These are phyloP conservation scores for Lachancea nothofagi DNA, from an alignment of 805 yeast species.

Conservation along the genomic window DNA sequence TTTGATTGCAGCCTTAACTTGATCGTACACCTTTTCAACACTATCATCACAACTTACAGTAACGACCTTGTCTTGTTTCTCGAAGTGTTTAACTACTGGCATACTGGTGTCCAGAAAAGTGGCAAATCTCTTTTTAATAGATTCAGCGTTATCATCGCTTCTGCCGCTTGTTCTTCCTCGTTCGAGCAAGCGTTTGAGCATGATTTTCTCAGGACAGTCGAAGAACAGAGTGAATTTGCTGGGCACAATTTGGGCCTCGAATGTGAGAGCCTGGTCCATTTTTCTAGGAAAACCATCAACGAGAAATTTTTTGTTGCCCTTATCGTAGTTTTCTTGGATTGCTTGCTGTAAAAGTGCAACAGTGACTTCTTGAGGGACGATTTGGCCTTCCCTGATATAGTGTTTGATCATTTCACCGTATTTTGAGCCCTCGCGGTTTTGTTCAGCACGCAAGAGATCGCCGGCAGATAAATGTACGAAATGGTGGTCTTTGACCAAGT, in stretches of 20 bases:
- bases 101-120: conserved; percentile 82
- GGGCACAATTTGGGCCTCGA: conserved; percentile 72
- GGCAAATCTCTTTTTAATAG: conserved; percentile 82
- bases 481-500: conserved; percentile 69
- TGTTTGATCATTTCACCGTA: conserved; percentile 81
- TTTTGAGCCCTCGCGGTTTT: conserved; percentile 70
- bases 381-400: conserved; percentile 78
- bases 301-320: conserved; percentile 54
- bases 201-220: conserved; percentile 75
- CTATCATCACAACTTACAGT: conserved; percentile 73
- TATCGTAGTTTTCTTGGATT: conserved; percentile 46
- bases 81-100: conserved; percentile 89
- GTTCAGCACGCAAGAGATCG: conserved; percentile 90
- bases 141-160: conserved; percentile 85
- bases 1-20: conserved; percentile 63
- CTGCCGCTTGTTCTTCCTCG: conserved; percentile 96
- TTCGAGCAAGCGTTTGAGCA: conserved; percentile 78
- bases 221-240: conserved; percentile 69
- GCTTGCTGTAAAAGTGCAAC: conserved; percentile 78
- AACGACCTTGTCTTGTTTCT: conserved; percentile 66
- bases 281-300: conserved; percentile 97
- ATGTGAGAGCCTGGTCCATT: conserved; percentile 96
- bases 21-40: conserved; percentile 67
- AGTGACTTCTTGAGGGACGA: conserved; percentile 92
- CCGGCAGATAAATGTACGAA: conserved; percentile 96